A percentile compares a stretch with the other conserved stretches of the same genome.
Conservation (phyloP, 192 early-diverging fungal genomes). For the Coemansia sp. region DNA sequence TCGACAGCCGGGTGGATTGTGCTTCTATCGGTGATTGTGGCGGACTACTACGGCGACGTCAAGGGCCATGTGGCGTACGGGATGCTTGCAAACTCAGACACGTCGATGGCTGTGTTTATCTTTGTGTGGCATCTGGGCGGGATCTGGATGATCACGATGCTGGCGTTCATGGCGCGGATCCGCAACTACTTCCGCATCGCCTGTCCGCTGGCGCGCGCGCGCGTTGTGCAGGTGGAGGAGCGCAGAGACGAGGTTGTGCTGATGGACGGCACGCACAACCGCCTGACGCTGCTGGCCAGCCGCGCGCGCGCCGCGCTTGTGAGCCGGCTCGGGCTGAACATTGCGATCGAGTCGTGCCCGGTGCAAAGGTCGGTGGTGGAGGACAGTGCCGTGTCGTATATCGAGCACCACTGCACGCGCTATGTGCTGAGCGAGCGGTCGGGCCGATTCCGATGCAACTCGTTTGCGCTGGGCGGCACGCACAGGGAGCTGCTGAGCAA, state of each 20-base stretch:
- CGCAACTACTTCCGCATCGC: slow-evolving; percentile 74
- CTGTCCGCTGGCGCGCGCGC: slow-evolving; percentile 48
- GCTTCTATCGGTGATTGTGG: slow-evolving; percentile 65
- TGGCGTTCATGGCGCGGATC: slow-evolving; percentile 47
- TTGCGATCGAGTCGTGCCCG: slow-evolving; percentile 42
- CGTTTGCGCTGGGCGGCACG: slow-evolving; percentile 62
- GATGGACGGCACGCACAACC: slow-evolving; percentile 53
- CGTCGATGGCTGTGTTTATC: slow-evolving; percentile 65
- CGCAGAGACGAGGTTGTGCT: slow-evolving; percentile 53
- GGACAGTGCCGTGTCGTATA: slow-evolving; percentile 35
- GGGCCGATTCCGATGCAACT: slow-evolving; percentile 58
- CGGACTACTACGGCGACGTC: slow-evolving; percentile 74
- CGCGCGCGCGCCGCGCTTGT: slow-evolving; percentile 41
- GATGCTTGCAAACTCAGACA: slow-evolving; percentile 63
- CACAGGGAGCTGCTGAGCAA: slow-evolving; percentile 52
- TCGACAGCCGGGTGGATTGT: slow-evolving; percentile 67
- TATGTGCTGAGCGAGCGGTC: slow-evolving; percentile 63
- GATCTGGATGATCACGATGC: slow-evolving; percentile 67
- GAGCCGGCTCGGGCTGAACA: slow-evolving; percentile 32
- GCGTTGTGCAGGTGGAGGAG: slow-evolving; percentile 60
- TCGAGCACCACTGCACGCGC: slow-evolving; percentile 78
- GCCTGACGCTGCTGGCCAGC: slow-evolving; percentile 43
- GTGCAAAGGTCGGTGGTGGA: slow-evolving; percentile 45
- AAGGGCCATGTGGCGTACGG: slow-evolving; percentile 55
- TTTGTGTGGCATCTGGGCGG: slow-evolving; percentile 72